phyloP scores from a whole-genome alignment of 2,329 filamentous ascomycete species.

The Lanzia echinophila region DNA sequence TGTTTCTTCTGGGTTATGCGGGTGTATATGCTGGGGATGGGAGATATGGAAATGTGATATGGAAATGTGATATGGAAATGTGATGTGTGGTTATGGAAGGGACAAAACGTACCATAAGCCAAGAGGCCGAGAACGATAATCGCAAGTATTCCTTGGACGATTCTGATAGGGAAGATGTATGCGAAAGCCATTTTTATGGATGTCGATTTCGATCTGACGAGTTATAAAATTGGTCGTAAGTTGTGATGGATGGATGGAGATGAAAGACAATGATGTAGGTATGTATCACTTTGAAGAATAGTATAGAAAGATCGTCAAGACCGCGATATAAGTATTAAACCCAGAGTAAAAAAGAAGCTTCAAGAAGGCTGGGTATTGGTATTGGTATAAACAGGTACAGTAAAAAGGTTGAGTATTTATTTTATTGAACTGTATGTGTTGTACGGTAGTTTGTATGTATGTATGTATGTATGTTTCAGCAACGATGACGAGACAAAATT shows the following conservation, averaged over 20 bases:
- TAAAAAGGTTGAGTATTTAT: background rate
- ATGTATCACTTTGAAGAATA: too few species aligned
- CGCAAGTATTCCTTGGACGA: slow-evolving; percentile 59
- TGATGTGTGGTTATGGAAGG: slow-evolving; percentile 1
- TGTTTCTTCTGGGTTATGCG: too few species aligned
- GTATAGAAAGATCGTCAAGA: too few species aligned
- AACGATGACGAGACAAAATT: background rate
- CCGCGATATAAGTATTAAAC: too few species aligned
- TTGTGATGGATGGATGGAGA: too few species aligned
- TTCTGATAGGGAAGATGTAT: slow-evolving; percentile 52
- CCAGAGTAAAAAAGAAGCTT: too few species aligned
- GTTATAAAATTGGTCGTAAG: too few species aligned
- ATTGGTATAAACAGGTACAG: too few species aligned
- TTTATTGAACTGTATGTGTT: background rate
- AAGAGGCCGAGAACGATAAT: slow-evolving; percentile 71
- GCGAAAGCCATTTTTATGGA: slow-evolving; percentile 39
- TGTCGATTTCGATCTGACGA: too few species aligned
- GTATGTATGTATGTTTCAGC: slow-evolving; percentile 7
- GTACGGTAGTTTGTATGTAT: slow-evolving; percentile 1
- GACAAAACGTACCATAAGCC: slow-evolving; percentile 53
- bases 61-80: background rate
- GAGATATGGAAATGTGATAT: background rate
- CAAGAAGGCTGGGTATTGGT: too few species aligned
- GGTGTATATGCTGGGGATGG: too few species aligned
- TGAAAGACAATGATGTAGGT: too few species aligned